These are phyloP conservation scores for Alternaria viburni DNA, from an alignment of 2,329 filamentous ascomycete genomes.

Conservation along the genomic window DNA sequence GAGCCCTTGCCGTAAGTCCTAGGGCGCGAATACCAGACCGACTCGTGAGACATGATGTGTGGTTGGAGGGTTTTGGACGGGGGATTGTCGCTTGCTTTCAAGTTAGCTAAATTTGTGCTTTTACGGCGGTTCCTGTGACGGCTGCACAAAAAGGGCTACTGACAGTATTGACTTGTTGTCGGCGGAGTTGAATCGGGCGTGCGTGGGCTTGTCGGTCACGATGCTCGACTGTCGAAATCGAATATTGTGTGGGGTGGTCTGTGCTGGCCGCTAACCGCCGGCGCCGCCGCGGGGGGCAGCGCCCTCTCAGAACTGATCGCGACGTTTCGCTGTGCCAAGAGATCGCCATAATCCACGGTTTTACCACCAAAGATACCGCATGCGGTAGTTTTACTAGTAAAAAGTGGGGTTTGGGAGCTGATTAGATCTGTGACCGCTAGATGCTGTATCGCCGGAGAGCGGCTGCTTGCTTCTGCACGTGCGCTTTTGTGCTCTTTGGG, in stretches of 20 bases:
- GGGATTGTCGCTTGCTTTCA: slow-evolving; percentile 1
- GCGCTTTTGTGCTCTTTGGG: not conserved
- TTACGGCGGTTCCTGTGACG: not conserved
- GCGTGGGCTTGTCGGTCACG: slow-evolving; percentile 13
- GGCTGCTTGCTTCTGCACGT: not conserved
- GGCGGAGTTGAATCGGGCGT: slow-evolving; percentile 12
- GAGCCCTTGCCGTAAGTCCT: slow-evolving; percentile 97
- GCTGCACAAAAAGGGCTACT: not conserved
- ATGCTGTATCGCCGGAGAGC: not conserved
- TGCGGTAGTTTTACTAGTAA: not conserved
- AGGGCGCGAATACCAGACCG: slow-evolving; percentile 98
- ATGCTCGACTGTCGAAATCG: slow-evolving; percentile 6
- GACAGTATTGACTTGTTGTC: slow-evolving; percentile 15
- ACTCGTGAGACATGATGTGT: slow-evolving; percentile 85
- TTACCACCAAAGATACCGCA: not conserved
- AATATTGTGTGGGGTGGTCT: slow-evolving; percentile 15
- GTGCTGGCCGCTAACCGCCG: slow-evolving; percentile 5
- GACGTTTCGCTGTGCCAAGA: slow-evolving; percentile 8
- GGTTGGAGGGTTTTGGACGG: slow-evolving; percentile 32
- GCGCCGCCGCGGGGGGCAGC: not conserved
- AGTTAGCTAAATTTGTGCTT: not conserved
- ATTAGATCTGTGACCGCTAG: not conserved
- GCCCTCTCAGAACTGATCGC: not conserved
- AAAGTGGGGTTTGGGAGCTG: not conserved
- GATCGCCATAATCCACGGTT: slow-evolving; percentile 1